Evolutionary conservation across 169 alveolate species (phyloP).

Genomic region (Cryptosporidium canis): DNA sequence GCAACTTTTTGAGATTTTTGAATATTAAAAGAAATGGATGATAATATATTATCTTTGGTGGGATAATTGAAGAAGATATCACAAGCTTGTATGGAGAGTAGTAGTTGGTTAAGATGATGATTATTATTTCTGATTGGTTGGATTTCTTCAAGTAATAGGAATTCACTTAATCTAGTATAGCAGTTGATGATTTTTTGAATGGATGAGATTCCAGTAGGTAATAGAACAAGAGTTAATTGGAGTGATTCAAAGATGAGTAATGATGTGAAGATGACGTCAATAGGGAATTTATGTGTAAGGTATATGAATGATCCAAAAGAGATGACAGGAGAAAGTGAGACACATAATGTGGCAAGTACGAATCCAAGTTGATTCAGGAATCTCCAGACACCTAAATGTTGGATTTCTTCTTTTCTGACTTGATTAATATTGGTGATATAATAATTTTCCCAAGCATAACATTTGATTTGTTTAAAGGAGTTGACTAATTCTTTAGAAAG

Average conservation of each 20-base stretch:
- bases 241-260: slow-evolving; percentile 32
- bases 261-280: slow-evolving; percentile 50
- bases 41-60: slow-evolving; percentile 10
- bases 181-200: slow-evolving; percentile 41
- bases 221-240: slow-evolving; percentile 23
- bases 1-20: slow-evolving; percentile 80
- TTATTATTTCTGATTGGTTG: not conserved
- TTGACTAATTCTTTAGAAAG: slow-evolving; percentile 34
- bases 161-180: slow-evolving; percentile 47
- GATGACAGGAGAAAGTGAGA: slow-evolving; percentile 58
- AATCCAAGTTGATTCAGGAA: slow-evolving; percentile 39
- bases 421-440: slow-evolving; percentile 27
- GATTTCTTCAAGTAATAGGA: slow-evolving; percentile 15
- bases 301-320: slow-evolving; percentile 54
- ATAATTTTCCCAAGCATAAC: slow-evolving; percentile 70
- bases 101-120: not conserved
- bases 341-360: slow-evolving; percentile 50
- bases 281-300: slow-evolving; percentile 9
- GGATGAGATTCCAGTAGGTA: slow-evolving; percentile 47
- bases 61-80: slow-evolving; percentile 10
- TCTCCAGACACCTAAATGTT: slow-evolving; percentile 46
- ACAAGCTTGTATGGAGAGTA: not conserved
- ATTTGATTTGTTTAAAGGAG: slow-evolving; percentile 62
- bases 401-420: slow-evolving; percentile 34
- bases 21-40: slow-evolving; percentile 73